phyloP scores from a whole-genome alignment of 176 grass and related monocot genomes.

The Metroxylon sagu region DNA sequence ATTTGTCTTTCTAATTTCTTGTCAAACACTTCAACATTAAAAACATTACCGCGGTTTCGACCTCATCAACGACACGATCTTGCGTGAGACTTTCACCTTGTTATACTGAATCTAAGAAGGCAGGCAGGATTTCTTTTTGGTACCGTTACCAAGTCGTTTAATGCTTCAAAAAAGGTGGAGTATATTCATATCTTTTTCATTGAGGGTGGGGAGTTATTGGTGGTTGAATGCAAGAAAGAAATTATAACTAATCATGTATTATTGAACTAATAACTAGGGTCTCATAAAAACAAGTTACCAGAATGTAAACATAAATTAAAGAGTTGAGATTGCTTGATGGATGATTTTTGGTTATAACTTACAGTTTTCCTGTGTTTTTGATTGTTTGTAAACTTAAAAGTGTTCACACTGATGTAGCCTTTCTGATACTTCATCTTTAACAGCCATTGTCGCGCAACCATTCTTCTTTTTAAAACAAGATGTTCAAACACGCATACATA shows the following conservation, averaged over 20 bases:
- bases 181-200: conserved; percentile 14
- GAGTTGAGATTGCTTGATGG: conserved; percentile 38
- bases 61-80: not conserved
- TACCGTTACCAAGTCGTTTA: conserved; percentile 15
- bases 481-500: conserved; percentile 7
- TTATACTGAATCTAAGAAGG: too few relatives aligned
- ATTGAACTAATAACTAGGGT: conserved; percentile 10
- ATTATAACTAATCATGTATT: conserved; percentile 52
- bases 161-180: conserved; percentile 2
- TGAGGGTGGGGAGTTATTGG: conserved; percentile 41
- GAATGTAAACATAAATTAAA: conserved; percentile 22
- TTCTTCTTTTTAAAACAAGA: conserved; percentile 34
- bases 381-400: conserved; percentile 35
- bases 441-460: not conserved
- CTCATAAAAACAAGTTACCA: conserved; percentile 18
- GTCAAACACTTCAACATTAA: conserved; percentile 5
- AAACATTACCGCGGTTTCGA: not conserved
- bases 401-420: conserved; percentile 42
- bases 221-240: conserved; percentile 61
- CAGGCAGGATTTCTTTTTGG: not conserved
- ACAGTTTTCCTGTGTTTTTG: conserved; percentile 29
- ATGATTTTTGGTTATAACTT: conserved; percentile 46
- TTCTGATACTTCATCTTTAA: conserved; percentile 26
- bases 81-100: not conserved
- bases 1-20: not conserved